Conservation (phyloP, 2,329 filamentous ascomycete genomes). For the Diaporthe sp. region DNA sequence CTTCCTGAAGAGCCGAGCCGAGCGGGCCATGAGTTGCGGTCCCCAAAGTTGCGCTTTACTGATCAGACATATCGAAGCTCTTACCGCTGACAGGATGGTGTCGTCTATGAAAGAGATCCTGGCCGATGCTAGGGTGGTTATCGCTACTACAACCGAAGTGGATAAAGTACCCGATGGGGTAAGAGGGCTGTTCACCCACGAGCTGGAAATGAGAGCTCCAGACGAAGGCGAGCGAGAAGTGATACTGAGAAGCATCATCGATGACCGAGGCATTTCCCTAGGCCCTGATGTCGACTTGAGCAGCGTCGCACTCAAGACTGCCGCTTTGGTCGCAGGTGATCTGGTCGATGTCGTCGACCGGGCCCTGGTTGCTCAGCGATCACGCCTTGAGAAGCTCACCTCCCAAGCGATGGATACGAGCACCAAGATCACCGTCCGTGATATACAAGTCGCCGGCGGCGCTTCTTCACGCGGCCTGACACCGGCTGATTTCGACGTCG, state of each 20-base stretch:
- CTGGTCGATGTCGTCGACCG: conserved; percentile 94
- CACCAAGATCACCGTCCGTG: conserved; percentile 75
- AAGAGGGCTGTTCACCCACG: conserved; percentile 92
- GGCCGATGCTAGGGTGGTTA: conserved; percentile 82
- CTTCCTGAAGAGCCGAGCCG: conserved; percentile 87
- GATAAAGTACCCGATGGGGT: conserved; percentile 95
- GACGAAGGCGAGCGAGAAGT: conserved; percentile 94
- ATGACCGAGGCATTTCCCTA: conserved; percentile 81
- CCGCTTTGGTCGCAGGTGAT: conserved; percentile 93
- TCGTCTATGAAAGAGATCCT: conserved; percentile 87
- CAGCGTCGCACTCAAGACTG: conserved; percentile 92
- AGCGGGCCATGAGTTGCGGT: conserved; percentile 90
- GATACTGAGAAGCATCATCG: conserved; percentile 84
- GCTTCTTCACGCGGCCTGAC: conserved; percentile 83
- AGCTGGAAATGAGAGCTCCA: conserved; percentile 92
- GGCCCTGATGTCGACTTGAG: conserved; percentile 87
- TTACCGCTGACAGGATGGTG: conserved; percentile 92
- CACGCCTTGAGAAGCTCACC: conserved; percentile 82
- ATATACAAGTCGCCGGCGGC: conserved; percentile 91
- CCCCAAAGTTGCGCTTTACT: conserved; percentile 85
- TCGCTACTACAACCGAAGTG: conserved; percentile 95
- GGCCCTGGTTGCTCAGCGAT: conserved; percentile 81
- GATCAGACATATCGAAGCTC: conserved; percentile 90
- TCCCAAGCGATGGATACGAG: conserved; percentile 53
- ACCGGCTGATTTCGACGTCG: conserved; percentile 88